Evolutionary conservation across 352 stramenopile genomes (phyloP).

Genomic region (Paralagenidium karlingii): DNA sequence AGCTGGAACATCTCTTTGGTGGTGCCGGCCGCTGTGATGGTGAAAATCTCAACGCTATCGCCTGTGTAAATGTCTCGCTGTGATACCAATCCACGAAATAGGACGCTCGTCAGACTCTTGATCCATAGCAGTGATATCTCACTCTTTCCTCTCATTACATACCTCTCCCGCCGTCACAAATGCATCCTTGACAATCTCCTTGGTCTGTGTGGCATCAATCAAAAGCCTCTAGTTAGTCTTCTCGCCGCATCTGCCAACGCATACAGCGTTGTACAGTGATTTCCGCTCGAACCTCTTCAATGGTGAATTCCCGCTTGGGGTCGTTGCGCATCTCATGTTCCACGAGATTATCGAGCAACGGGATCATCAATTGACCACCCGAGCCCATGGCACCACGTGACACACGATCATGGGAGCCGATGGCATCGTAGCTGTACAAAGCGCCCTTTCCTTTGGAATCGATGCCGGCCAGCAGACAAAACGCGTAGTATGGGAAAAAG

Average conservation of each 20-base stretch:
- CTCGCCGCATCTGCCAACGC: neutral
- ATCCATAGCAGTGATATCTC: neutral
- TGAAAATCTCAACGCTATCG: constrained; percentile 95
- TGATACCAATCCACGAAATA: neutral
- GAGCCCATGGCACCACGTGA: constrained; percentile 74
- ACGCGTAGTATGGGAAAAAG: constrained; percentile 99
- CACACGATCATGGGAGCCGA: constrained; percentile 84
- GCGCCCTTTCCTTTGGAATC: constrained; percentile 93
- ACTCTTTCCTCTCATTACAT: no score
- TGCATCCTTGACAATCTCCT: constrained; percentile 98
- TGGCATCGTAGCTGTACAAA: constrained; percentile 98
- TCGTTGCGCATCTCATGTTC: constrained; percentile 85
- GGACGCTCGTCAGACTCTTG: neutral
- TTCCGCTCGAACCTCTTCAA: constrained; percentile 81
- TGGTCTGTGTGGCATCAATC: constrained; percentile 29
- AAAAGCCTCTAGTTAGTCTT: neutral
- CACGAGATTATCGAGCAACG: constrained; percentile 97
- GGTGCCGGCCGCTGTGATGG: constrained; percentile 92
- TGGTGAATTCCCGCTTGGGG: constrained; percentile 82
- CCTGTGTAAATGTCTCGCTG: constrained; percentile 98
- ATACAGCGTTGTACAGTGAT: no score
- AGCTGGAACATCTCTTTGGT: constrained; percentile 86
- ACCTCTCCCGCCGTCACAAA: constrained; percentile 97
- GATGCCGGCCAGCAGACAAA: constrained; percentile 96
- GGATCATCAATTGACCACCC: constrained; percentile 95